Conservation (phyloP, 2,329 filamentous ascomycete genomes). For the Penicillium sp. region DNA sequence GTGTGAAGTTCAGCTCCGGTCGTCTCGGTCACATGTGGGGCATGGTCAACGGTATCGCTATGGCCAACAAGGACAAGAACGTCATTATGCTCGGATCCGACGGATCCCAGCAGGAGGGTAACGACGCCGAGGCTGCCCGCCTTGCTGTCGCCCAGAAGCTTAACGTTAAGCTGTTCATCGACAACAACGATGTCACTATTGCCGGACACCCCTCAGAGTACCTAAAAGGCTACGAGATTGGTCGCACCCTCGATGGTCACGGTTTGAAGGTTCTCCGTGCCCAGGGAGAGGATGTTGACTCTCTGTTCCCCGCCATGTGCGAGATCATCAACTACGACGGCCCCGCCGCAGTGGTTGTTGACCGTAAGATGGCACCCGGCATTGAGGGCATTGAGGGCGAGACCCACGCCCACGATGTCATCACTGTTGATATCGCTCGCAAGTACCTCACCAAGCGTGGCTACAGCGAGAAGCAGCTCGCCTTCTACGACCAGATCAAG, state of each 20-base stretch:
- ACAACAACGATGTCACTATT: conserved; percentile 46
- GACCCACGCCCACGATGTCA: conserved; percentile 40
- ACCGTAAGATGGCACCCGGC: conserved; percentile 40
- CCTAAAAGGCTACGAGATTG: conserved; percentile 39
- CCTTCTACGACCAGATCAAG: conserved; percentile 39
- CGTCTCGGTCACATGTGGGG: conserved; percentile 44
- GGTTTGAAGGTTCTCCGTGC: conserved; percentile 39
- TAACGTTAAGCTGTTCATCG: conserved; percentile 43
- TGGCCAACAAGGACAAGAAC: conserved; percentile 40
- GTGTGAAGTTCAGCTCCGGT: conserved; percentile 44
- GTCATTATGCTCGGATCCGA: conserved; percentile 42
- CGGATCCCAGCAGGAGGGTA: conserved; percentile 45
- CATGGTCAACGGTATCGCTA: conserved; percentile 41
- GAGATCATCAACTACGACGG: conserved; percentile 35
- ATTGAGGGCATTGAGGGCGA: conserved; percentile 40
- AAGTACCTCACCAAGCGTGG: conserved; percentile 41
- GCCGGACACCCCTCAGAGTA: conserved; percentile 44
- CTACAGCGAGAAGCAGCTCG: conserved; percentile 35
- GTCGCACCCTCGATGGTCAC: conserved; percentile 37
- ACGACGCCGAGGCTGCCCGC: conserved; percentile 43
- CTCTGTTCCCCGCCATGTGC: conserved; percentile 35
- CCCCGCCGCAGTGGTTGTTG: conserved; percentile 33
- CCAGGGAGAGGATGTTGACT: conserved; percentile 40
- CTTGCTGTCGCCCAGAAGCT: conserved; percentile 40
- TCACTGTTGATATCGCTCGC: conserved; percentile 38